phyloP scores from a whole-genome alignment of 202 grass and related monocot species.

The Setaria italica region DNA sequence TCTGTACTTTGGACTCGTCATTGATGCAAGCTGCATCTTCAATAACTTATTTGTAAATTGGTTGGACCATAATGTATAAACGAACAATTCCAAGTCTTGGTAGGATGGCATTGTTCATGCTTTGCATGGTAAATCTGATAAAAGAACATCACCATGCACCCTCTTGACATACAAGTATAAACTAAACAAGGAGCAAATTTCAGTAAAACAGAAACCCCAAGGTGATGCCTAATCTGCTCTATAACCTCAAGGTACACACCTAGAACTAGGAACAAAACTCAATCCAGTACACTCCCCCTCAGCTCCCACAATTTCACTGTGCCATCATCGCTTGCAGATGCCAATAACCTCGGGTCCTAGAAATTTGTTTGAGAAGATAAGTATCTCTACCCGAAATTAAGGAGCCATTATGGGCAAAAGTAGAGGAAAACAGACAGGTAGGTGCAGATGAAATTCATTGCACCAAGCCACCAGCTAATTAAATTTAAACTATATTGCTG shows the following conservation, averaged over 20 bases:
- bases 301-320: constrained; percentile 91
- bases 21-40: background rate
- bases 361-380: constrained; percentile 39
- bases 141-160: constrained; percentile 8
- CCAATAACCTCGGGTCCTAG: constrained; percentile 73
- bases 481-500: background rate
- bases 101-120: background rate
- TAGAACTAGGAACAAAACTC: constrained; percentile 44
- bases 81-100: constrained; percentile 1
- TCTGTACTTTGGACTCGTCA: background rate
- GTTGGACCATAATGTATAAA: constrained; percentile 38
- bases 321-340: constrained; percentile 87
- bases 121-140: constrained; percentile 39
- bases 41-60: constrained; percentile 21
- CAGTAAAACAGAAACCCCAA: constrained; percentile 22
- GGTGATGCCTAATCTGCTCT: constrained; percentile 30
- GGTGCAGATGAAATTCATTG: constrained; percentile 1
- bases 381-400: constrained; percentile 18
- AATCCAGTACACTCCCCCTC: constrained; percentile 47
- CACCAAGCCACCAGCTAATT: background rate
- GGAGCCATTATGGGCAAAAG: background rate
- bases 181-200: constrained; percentile 27
- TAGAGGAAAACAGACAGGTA: background rate
- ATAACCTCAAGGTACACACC: constrained; percentile 42
- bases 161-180: constrained; percentile 26